Conservation (phyloP, 495 filamentous ascomycete genomes). For the Chaetomium cochliodes region DNA sequence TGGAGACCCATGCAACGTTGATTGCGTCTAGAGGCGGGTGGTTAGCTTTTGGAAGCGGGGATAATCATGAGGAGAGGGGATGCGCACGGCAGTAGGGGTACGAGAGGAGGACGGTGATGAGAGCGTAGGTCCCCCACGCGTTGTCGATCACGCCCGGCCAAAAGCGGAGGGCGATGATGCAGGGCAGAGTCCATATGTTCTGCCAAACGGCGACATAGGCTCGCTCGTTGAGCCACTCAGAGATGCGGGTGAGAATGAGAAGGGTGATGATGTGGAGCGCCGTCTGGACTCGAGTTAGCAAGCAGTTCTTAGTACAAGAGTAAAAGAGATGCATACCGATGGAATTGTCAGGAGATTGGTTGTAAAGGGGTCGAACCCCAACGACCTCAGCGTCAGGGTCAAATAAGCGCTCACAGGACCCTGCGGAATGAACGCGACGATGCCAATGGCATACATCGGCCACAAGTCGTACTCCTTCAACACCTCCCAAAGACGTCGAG, state of each 20-base stretch:
- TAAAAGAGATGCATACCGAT: slow-evolving; percentile 28
- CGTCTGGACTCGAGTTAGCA: neutral
- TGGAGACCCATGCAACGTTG: slow-evolving; percentile 21
- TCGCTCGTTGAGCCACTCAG: slow-evolving; percentile 39
- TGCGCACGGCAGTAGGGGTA: slow-evolving; percentile 54
- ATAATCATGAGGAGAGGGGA: neutral
- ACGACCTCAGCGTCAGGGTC: slow-evolving; percentile 56
- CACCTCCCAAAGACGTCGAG: slow-evolving; percentile 55
- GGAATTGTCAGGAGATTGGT: slow-evolving; percentile 71
- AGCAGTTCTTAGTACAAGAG: neutral
- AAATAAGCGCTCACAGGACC: slow-evolving; percentile 57
- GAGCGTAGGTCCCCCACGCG: slow-evolving; percentile 17
- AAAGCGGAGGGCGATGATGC: slow-evolving; percentile 53
- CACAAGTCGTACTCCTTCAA: slow-evolving; percentile 70
- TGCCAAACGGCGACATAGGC: slow-evolving; percentile 24
- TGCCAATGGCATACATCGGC: slow-evolving; percentile 64
- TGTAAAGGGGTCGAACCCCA: slow-evolving; percentile 66
- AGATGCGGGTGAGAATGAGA: slow-evolving; percentile 44
- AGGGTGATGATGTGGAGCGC: slow-evolving; percentile 46
- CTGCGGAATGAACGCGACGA: slow-evolving; percentile 57
- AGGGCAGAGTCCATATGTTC: slow-evolving; percentile 45
- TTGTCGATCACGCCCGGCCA: slow-evolving; percentile 19
- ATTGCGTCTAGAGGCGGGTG: slow-evolving; percentile 19
- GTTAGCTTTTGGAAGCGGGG: neutral
- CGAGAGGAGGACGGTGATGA: slow-evolving; percentile 54